Base-by-base conservation (phyloP, 108 stramenopile genomes). In the Chaetoceros tenuissimus region DNA sequence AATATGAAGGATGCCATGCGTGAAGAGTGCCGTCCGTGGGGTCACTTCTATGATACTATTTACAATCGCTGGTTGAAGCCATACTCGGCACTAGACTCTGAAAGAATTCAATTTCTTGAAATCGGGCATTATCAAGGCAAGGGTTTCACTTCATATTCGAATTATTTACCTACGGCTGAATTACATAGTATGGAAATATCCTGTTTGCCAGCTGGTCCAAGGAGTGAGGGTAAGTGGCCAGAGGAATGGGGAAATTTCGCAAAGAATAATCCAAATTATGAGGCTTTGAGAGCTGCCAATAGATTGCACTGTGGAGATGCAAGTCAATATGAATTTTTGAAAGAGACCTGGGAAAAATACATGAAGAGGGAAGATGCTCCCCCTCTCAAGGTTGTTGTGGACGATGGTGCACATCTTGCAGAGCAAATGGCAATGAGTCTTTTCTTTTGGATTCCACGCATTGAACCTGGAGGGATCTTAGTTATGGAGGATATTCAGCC, bases 171-270 rank as follows among this genome's bases (percentile, higher is more conserved):
- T 21, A 47, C 50, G 8, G 80, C 73, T 25, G 76, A 81, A 55
- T 40, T 46, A 10, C 80, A 81, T 49, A 57, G 60, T 2, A 68
- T 81, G 10, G 80, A 81, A 58, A 78, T 81, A 26, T 21, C 69
- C 19, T 81, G 80, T 45, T 61, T 81, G 17, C 68, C 60, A 45
- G 30, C 46, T 1, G 79, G 79, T 0, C 75, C 75, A 1, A 56
- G 76, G 8, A 40, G 52, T 3, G 79, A 81, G 46, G 75, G 75
- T 2, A 81, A 81, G 43, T 81, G 79, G 79, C 79, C 79, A 21
- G n/a, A n/a, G n/a, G n/a, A n/a, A n/a, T 78, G 72, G 69, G 79
- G 62, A 2, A 81, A 77, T 31, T 81, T 77, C 65, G 79, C 79
- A 0, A 61, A 66, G 19, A 61, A 71, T n/a, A 63, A 62, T 30